Evolutionary conservation across 768 basidiomycete genomes (phyloP), one percentile per base, ranked within the genome.

Genomic region (Zangia roseola): DNA sequence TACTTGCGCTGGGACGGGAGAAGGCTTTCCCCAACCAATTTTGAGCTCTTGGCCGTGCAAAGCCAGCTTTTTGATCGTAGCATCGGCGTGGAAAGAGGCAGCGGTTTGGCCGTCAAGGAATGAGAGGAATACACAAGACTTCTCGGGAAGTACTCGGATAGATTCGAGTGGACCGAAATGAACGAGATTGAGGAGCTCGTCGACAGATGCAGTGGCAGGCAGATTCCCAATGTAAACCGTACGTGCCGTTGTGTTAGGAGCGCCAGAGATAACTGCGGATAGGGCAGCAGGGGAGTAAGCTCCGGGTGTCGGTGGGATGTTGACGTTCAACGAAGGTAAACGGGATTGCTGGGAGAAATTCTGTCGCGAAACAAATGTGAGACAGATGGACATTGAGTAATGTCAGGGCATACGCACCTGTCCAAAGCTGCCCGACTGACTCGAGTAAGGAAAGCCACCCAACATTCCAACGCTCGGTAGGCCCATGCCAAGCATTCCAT

Each of bases 161-260:
- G 83, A 87, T 68, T 98, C 95, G 57, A 98, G 84, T 0, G 97
- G 95, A 4, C 95, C 95, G 63, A 97, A 98, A 62, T 95, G 93
- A 50, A 99, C 95, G 56, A 97, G 86, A 66, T 94, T 97, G 61
- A 99, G 85, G 13, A 99, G 84, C 67, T 98, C 95, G 68, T 99
- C 97, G 45, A 99, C 94, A 16, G 93, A 94, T 0, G 95, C 95
- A 21, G 91, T 93, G 5, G 91, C 78, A 17, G 97, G 97, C 34
- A 99, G 79, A 72, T 97, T 95, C 54, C 97, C 95, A 45, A 99
- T 86, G 67, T 97, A 99, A 40, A 98, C 94, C 0, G 95, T 99
- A 46, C 95, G 89, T 9, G 88, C 90, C 1, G 80, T 80, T 14
- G 70, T 67, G 50, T 76, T 79, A 25, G 83, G 82, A 20, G 76